These are phyloP conservation scores for Yamadazyma philogaea DNA, from an alignment of 805 yeast genomes.

Conservation along the genomic window DNA sequence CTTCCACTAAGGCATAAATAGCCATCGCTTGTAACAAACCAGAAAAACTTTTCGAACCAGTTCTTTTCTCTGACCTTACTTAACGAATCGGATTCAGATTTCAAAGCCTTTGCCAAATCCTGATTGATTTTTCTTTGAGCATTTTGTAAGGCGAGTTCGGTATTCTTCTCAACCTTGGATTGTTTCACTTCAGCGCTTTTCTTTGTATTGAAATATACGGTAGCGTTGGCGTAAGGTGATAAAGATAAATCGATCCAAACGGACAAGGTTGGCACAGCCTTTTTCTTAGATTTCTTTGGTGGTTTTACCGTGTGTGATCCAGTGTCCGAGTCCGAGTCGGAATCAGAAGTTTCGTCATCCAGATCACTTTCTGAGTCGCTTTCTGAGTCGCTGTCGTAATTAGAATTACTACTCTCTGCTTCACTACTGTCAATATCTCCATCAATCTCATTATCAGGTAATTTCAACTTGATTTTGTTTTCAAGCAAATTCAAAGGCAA, in stretches of 20 bases:
- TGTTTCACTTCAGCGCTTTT: conserved; percentile 76
- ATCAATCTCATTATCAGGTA: conserved; percentile 44
- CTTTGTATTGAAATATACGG: conserved; percentile 73
- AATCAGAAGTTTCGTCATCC: no score
- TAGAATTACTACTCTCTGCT: conserved; percentile 25
- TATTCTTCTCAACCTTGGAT: conserved; percentile 72
- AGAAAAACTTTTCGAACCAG: conserved; percentile 92
- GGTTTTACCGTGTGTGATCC: conserved; percentile 14
- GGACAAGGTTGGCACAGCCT: conserved; percentile 28
- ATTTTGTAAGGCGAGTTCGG: conserved; percentile 73
- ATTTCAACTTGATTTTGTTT: conserved; percentile 57
- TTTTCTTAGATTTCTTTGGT: conserved; percentile 11
- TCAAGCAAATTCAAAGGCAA: conserved; percentile 68
- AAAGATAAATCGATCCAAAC: conserved; percentile 65
- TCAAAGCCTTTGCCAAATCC: conserved; percentile 63
- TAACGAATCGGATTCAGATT: conserved; percentile 48
- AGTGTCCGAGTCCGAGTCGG: conserved; percentile 13
- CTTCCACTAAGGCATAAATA: conserved; percentile 84
- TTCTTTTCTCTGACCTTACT: conserved; percentile 66
- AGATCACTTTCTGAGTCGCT: conserved; percentile 6
- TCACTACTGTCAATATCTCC: conserved; percentile 18
- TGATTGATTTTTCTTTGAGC: conserved; percentile 74
- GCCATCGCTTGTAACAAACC: conserved; percentile 93
- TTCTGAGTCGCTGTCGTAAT: conserved; percentile 32
- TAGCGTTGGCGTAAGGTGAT: conserved; percentile 87